These are phyloP conservation scores for Naganishia sp. DNA, from an alignment of 1,284 basidiomycete species.

Conservation along the genomic window DNA sequence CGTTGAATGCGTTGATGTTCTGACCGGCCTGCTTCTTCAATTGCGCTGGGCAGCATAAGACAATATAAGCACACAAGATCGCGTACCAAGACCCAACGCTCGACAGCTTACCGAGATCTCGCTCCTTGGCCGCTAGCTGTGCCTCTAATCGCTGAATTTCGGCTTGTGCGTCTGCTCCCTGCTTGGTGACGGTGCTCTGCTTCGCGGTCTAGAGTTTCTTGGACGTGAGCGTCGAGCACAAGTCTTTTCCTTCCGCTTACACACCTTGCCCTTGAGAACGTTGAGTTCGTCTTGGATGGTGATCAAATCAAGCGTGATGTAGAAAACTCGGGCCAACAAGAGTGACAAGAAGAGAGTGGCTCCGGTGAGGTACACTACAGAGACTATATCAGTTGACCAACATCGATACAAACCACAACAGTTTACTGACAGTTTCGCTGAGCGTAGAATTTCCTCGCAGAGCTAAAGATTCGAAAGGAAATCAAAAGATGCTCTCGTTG, in stretches of 20 bases:
- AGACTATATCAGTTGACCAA: not conserved
- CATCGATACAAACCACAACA: not conserved
- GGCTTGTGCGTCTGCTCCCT: conserved; percentile 56
- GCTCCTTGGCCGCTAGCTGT: conserved; percentile 60
- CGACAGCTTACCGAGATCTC: conserved; percentile 67
- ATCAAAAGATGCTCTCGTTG: not conserved
- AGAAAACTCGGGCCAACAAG: conserved; percentile 87
- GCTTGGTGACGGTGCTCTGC: conserved; percentile 48
- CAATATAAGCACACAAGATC: not conserved
- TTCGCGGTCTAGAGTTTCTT: conserved; percentile 51
- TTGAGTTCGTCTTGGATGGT: conserved; percentile 84
- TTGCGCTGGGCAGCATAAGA: conserved; percentile 58
- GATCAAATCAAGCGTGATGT: conserved; percentile 86
- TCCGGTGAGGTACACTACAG: conserved; percentile 83
- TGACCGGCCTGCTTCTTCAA: conserved; percentile 78
- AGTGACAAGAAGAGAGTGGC: conserved; percentile 92
- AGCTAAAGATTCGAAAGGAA: conserved; percentile 36
- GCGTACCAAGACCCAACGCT: not conserved
- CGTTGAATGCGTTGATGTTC: conserved; percentile 34
- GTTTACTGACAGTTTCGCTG: conserved; percentile 60
- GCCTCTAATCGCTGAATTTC: conserved; percentile 68
- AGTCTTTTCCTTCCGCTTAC: conserved; percentile 36
- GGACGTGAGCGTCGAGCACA: not conserved
- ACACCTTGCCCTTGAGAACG: conserved; percentile 71
- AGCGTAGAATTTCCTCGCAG: conserved; percentile 86